Evolutionary conservation across 2,329 filamentous ascomycete genomes (phyloP).

Genomic region (Aspergillus pseudotamarii): DNA sequence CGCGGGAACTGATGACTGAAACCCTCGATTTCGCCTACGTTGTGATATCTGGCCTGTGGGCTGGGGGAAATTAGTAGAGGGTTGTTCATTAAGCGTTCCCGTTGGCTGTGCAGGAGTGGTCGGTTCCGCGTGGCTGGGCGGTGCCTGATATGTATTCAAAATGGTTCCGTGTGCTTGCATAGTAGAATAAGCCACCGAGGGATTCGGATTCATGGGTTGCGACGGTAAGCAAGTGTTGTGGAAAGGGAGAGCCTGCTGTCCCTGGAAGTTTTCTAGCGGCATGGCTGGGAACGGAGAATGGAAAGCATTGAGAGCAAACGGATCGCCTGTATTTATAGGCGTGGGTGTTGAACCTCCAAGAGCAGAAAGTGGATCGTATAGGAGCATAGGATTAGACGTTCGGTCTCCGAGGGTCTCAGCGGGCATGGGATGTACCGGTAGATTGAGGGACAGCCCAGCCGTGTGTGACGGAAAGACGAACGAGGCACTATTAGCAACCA

Average conservation of each 20-base stretch:
- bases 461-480: constrained; percentile 23
- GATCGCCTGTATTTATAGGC: constrained; percentile 20
- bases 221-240: constrained; percentile 11
- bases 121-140: constrained; percentile 3
- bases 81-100: constrained; percentile 1
- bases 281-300: constrained; percentile 25
- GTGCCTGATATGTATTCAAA: constrained; percentile 16
- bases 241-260: constrained; percentile 9
- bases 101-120: constrained; percentile 2
- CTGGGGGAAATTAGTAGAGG: constrained; percentile 1
- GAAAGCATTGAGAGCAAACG: constrained; percentile 29
- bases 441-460: constrained; percentile 15
- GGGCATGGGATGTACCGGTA: constrained; percentile 8
- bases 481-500: constrained; percentile 11
- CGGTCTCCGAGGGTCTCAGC: constrained; percentile 20
- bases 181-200: constrained; percentile 12
- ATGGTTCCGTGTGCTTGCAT: constrained; percentile 10
- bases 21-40: constrained; percentile 18
- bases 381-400: constrained; percentile 28
- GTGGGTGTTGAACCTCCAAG: constrained; percentile 23
- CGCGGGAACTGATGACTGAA: constrained; percentile 17
- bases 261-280: constrained; percentile 17
- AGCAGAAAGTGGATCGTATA: constrained; percentile 27
- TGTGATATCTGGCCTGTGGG: constrained; percentile 3
- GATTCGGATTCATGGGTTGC: constrained; percentile 15